Evolutionary conservation across 1,284 basidiomycete species (phyloP), one percentile per base, ranked within the genome.

Genomic region (Malassezia brasiliensis): DNA sequence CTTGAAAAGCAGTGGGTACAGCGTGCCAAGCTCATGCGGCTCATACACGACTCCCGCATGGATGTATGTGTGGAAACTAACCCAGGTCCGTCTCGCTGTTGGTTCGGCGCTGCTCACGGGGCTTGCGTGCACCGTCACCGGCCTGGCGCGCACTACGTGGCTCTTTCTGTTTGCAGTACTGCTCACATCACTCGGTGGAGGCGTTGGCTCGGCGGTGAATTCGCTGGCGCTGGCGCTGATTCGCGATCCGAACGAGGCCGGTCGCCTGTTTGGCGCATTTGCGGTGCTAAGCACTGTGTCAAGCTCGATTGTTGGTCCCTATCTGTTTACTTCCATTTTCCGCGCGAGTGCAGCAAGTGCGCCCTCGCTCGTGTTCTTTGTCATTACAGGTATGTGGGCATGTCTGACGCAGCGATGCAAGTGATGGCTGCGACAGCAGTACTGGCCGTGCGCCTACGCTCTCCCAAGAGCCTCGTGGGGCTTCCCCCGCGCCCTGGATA

Each of bases 241-340:
- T 37, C 56, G 61, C 34, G 64, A 59, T 10, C 63, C 66, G 3
- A 56, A 60, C 3, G 65, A 73, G 28, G 67, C 72, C 3, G 72
- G 71, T 6, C 68, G 69, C 46, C 58, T 74, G 28, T 73, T 74
- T 37, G 71, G 66, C 14, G 72, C 72, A 15, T 71, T 68, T 68
- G 63, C 59, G 42, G 67, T 74, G 47, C 52, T 65, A 7, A 62
- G 61, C 22, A 72, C 71, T 30, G 54, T 72, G 34, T 61, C 61
- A 0, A 57, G 62, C 17, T 66, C 65, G 19, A 61, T 74, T 2
- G 40, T 74, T 0, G 71, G 72, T 1, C 72, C 72, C 0, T 48
- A 68, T 28, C 38, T 73, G 36, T 74, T 73, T 35, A 63, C 67
- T 5, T 39, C 60, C 17, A 46, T 67, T 2, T 74, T 68, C 37